Conservation (phyloP, 2,329 filamentous ascomycete genomes). For the Colletotrichum theobromicola region DNA sequence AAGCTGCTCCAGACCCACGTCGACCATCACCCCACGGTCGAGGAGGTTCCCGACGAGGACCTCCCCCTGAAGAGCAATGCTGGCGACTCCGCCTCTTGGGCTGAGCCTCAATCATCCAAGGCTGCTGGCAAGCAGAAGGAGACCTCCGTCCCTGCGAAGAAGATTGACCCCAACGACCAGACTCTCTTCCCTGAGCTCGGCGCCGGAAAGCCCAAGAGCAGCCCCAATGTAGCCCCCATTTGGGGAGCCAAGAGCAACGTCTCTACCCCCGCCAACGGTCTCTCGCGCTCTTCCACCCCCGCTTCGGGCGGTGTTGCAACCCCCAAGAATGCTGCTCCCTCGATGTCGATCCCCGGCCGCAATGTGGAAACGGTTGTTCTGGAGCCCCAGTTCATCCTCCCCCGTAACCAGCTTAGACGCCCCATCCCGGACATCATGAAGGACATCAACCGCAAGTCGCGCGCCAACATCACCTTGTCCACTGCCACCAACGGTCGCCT, state of each 20-base stretch:
- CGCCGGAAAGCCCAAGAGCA: slow-evolving; percentile 67
- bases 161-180: slow-evolving; percentile 83
- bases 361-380: slow-evolving; percentile 79
- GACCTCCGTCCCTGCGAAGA: slow-evolving; percentile 42
- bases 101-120: slow-evolving; percentile 62
- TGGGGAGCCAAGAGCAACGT: slow-evolving; percentile 79
- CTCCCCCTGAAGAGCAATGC: slow-evolving; percentile 58
- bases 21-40: slow-evolving; percentile 71
- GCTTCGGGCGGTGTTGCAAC: slow-evolving; percentile 63
- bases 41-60: slow-evolving; percentile 84
- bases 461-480: slow-evolving; percentile 82
- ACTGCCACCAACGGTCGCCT: slow-evolving; percentile 74
- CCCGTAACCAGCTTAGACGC: slow-evolving; percentile 80
- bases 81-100: slow-evolving; percentile 52
- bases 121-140: slow-evolving; percentile 73
- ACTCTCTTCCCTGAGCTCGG: slow-evolving; percentile 95
- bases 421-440: slow-evolving; percentile 85
- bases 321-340: slow-evolving; percentile 50
- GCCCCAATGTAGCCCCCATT: slow-evolving; percentile 69
- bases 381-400: slow-evolving; percentile 76
- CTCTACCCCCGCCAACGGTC: slow-evolving; percentile 55
- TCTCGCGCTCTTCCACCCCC: slow-evolving; percentile 68
- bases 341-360: slow-evolving; percentile 81
- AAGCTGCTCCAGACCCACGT: slow-evolving; percentile 69
- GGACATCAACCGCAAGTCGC: slow-evolving; percentile 91